Evolutionary conservation across 192 early-diverging fungal genomes (phyloP).

Genomic region (Coemansia sp.): DNA sequence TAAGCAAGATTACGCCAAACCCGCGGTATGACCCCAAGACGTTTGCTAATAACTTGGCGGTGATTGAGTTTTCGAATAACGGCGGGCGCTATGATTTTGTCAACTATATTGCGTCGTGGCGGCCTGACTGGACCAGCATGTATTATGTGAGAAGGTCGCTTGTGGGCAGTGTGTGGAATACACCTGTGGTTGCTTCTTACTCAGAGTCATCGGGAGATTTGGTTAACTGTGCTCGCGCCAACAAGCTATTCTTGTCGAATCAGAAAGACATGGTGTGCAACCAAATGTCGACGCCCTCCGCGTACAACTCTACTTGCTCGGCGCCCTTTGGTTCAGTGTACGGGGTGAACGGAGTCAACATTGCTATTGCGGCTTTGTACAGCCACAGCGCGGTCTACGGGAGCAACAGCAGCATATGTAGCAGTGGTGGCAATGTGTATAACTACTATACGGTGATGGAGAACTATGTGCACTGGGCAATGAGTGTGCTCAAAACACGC

Average conservation of each 20-base stretch:
- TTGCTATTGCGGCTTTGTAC: conserved; percentile 43
- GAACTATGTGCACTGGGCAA: conserved; percentile 47
- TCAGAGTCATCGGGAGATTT: conserved; percentile 1
- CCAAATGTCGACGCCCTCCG: conserved; percentile 18
- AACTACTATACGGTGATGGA: conserved; percentile 46
- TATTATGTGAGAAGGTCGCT: conserved; percentile 42
- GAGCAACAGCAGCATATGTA: conserved; percentile 10
- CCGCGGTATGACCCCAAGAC: conserved; percentile 38
- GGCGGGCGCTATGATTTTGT: conserved; percentile 23
- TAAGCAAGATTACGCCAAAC: conserved; percentile 28
- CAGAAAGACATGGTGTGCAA: conserved; percentile 43
- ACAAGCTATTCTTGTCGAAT: conserved; percentile 24
- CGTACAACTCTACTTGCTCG: conserved; percentile 28
- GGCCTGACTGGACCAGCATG: conserved; percentile 37
- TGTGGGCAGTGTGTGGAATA: conserved; percentile 18
- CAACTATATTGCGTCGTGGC: conserved; percentile 49
- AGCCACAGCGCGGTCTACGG: conserved; percentile 37
- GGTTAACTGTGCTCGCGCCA: conserved; percentile 17
- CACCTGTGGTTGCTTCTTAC: conserved; percentile 17
- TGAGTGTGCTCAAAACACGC: conserved; percentile 26
- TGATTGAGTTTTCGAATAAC: conserved; percentile 29
- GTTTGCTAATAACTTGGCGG: conserved; percentile 51
- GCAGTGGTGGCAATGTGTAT: conserved; percentile 14
- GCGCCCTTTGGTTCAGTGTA: conserved; percentile 39
- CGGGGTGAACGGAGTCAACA: conserved; percentile 21